Evolutionary conservation across 257 asterid species (phyloP).

Genomic region (Mentha longifolia): DNA sequence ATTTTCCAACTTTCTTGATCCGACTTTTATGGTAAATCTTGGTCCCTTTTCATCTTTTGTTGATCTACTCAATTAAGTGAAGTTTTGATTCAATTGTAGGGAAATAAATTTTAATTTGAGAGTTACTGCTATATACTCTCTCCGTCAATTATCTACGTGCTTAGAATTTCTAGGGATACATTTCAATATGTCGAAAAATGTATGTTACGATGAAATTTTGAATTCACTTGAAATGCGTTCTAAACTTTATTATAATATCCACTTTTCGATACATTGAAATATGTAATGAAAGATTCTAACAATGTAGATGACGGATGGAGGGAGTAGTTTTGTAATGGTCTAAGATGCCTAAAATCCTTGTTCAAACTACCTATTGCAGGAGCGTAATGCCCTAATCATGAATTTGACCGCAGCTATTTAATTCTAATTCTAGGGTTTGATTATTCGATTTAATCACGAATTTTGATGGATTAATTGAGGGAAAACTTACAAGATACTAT

Average conservation of each 20-base stretch:
- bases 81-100: too few relatives aligned
- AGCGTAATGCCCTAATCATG: constrained; percentile 50
- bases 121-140: too few relatives aligned
- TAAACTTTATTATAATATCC: too few relatives aligned
- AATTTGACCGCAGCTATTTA: constrained; percentile 40
- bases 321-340: constrained; percentile 25
- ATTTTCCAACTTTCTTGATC: background rate
- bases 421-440: background rate
- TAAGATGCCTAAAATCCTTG: constrained; percentile 32
- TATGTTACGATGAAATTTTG: too few relatives aligned
- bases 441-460: background rate
- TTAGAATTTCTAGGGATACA: too few relatives aligned
- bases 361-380: constrained; percentile 39
- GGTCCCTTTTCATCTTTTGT: constrained; percentile 19
- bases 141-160: too few relatives aligned
- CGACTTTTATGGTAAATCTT: constrained; percentile 19
- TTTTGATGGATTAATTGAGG: background rate
- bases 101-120: too few relatives aligned
- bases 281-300: too few relatives aligned
- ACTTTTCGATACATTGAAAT: too few relatives aligned
- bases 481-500: background rate
- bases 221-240: too few relatives aligned
- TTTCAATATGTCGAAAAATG: too few relatives aligned
- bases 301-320: too few relatives aligned
- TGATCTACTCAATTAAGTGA: background rate